Conservation (phyloP, 1,139 yeast species). For the Blastobotrys aristatus region DNA sequence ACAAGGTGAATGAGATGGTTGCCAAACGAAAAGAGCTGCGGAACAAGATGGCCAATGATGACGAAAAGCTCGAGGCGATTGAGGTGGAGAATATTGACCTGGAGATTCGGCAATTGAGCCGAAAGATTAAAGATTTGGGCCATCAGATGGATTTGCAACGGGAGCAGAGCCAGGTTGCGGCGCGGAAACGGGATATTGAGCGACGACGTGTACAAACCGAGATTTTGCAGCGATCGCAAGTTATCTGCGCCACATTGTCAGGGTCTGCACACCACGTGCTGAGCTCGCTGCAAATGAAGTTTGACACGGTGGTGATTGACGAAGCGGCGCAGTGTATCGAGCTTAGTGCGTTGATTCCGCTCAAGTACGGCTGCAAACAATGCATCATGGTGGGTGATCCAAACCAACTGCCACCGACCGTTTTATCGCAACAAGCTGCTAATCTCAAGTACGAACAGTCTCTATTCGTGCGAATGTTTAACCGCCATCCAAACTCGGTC, state of each 20-base stretch:
- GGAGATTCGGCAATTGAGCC: slow-evolving; percentile 47
- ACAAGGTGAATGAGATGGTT: slow-evolving; percentile 49
- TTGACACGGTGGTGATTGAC: slow-evolving; percentile 93
- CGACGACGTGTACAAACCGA: slow-evolving; percentile 69
- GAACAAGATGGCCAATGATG: slow-evolving; percentile 32
- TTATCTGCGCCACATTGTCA: slow-evolving; percentile 87
- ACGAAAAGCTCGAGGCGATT: slow-evolving; percentile 25
- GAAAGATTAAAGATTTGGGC: slow-evolving; percentile 62
- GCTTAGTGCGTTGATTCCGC: slow-evolving; percentile 83
- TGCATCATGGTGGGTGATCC: slow-evolving; percentile 99
- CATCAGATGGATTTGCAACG: slow-evolving; percentile 71
- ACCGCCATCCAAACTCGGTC: slow-evolving; percentile 53
- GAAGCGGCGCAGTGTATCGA: slow-evolving; percentile 99
- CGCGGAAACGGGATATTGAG: slow-evolving; percentile 73
- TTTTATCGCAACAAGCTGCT: slow-evolving; percentile 86
- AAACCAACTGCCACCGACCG: slow-evolving; percentile 97
- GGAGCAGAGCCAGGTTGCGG: slow-evolving; percentile 55
- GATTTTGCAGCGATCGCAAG: slow-evolving; percentile 70
- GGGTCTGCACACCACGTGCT: slow-evolving; percentile 92
- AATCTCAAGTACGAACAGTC: slow-evolving; percentile 80
- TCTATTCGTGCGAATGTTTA: slow-evolving; percentile 90
- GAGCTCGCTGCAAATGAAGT: slow-evolving; percentile 65
- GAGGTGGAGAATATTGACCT: slow-evolving; percentile 26
- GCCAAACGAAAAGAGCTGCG: slow-evolving; percentile 49
- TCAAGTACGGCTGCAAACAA: slow-evolving; percentile 83